A percentile compares a stretch with the other conserved stretches of the same genome.
These are phyloP conservation scores for Yarrowia alimentaria DNA, from an alignment of 805 yeast species.

Conservation along the genomic window DNA sequence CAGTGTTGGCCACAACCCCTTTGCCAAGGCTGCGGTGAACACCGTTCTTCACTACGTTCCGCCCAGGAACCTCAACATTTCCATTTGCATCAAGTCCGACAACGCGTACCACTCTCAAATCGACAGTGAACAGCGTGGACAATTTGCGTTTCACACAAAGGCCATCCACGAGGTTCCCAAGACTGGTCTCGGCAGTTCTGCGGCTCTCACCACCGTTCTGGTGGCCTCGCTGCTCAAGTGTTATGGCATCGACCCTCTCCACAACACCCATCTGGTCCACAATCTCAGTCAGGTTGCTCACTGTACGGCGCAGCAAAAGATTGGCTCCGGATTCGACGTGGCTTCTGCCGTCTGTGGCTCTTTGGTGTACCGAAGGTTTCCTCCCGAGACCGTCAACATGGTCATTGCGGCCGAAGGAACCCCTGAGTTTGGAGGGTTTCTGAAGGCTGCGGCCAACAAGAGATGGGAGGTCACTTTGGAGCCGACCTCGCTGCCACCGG, in stretches of 20 bases:
- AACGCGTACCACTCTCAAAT: slow-evolving; percentile 83
- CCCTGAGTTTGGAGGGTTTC: slow-evolving; percentile 37
- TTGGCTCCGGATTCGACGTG: slow-evolving; percentile 96
- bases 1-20: slow-evolving; percentile 56
- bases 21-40: slow-evolving; percentile 61
- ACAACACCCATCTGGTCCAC: slow-evolving; percentile 50
- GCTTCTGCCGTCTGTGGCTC: slow-evolving; percentile 95
- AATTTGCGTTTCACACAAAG: slow-evolving; percentile 19
- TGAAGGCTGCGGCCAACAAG: slow-evolving; percentile 35
- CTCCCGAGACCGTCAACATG: slow-evolving; percentile 51
- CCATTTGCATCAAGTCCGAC: slow-evolving; percentile 74
- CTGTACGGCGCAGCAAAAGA: slow-evolving; percentile 89
- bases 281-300: slow-evolving; percentile 87
- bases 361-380: slow-evolving; percentile 73
- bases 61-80: slow-evolving; percentile 39
- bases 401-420: slow-evolving; percentile 34
- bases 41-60: slow-evolving; percentile 55
- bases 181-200: slow-evolving; percentile 95
- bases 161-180: slow-evolving; percentile 73
- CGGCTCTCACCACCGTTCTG: slow-evolving; percentile 82
- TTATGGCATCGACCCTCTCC: slow-evolving; percentile 2
- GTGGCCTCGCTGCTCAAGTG: slow-evolving; percentile 58
- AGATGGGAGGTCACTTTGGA: slow-evolving; percentile 61
- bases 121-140: slow-evolving; percentile 41
- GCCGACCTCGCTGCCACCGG: slow-evolving; percentile 63